Evolutionary conservation across 257 asterid species (phyloP).

Genomic region (Apocynum venetum): DNA sequence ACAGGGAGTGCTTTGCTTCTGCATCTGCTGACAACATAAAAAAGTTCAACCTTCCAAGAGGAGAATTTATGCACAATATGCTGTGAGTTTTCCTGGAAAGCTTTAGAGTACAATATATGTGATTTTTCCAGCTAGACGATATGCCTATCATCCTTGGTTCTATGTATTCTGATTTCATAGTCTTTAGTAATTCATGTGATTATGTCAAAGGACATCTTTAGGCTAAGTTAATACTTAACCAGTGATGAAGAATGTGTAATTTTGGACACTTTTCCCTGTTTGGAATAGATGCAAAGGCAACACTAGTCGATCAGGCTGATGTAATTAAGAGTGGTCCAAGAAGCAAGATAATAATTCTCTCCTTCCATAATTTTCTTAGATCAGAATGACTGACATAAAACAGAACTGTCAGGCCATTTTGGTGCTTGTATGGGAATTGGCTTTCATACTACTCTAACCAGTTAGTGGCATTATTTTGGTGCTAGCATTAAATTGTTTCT

Average conservation of each 20-base stretch:
- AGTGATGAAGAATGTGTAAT: neutral
- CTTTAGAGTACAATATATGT: constrained; percentile 8
- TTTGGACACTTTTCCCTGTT: neutral
- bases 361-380: neutral
- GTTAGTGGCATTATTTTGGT: too few relatives aligned
- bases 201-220: neutral
- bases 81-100: constrained; percentile 58
- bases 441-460: neutral
- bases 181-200: neutral
- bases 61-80: constrained; percentile 98
- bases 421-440: neutral
- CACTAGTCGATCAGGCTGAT: neutral
- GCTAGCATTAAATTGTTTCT: neutral
- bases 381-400: neutral
- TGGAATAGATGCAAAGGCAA: neutral
- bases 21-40: constrained; percentile 98
- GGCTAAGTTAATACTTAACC: neutral
- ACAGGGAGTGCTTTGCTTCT: constrained; percentile 88
- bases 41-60: constrained; percentile 89
- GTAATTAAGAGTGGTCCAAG: neutral
- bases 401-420: constrained; percentile 1
- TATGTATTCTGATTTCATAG: neutral
- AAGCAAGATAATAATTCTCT: neutral
- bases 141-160: neutral
- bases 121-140: neutral